Evolutionary conservation across 2,329 filamentous ascomycete genomes (phyloP).

Genomic region (Microsporum audouinii): DNA sequence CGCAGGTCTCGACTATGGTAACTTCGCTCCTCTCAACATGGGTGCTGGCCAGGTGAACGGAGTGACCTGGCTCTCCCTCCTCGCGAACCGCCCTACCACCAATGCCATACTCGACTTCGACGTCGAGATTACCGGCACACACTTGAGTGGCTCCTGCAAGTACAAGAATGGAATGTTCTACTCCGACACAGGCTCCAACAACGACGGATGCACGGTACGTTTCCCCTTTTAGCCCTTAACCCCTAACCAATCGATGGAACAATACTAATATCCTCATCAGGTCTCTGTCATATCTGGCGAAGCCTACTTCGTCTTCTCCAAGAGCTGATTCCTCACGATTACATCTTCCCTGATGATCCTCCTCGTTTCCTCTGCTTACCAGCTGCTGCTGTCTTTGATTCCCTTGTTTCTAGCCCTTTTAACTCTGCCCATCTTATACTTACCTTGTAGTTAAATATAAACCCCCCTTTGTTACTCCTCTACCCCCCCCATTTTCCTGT

Average conservation of each 20-base stretch:
- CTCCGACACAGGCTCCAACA: constrained; percentile 36
- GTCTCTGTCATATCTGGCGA: constrained; percentile 40
- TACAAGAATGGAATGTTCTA: constrained; percentile 55
- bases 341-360: background rate
- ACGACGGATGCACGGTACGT: constrained; percentile 72
- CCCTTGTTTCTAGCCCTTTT: background rate
- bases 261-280: constrained; percentile 21
- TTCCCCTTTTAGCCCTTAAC: constrained; percentile 22
- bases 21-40: constrained; percentile 79
- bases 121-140: constrained; percentile 61
- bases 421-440: background rate
- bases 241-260: no score
- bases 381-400: background rate
- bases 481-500: background rate
- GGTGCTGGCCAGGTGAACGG: constrained; percentile 60
- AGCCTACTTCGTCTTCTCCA: constrained; percentile 38
- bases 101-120: constrained; percentile 61
- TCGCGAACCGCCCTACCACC: constrained; percentile 71
- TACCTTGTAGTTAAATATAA: background rate
- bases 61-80: constrained; percentile 68
- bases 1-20: constrained; percentile 51
- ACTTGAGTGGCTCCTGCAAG: constrained; percentile 49
- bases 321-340: background rate
- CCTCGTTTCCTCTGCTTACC: background rate
- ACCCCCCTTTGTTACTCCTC: background rate